Evolutionary conservation across 2,329 filamentous ascomycete genomes (phyloP).

Genomic region (Aspergillaceae sp.): DNA sequence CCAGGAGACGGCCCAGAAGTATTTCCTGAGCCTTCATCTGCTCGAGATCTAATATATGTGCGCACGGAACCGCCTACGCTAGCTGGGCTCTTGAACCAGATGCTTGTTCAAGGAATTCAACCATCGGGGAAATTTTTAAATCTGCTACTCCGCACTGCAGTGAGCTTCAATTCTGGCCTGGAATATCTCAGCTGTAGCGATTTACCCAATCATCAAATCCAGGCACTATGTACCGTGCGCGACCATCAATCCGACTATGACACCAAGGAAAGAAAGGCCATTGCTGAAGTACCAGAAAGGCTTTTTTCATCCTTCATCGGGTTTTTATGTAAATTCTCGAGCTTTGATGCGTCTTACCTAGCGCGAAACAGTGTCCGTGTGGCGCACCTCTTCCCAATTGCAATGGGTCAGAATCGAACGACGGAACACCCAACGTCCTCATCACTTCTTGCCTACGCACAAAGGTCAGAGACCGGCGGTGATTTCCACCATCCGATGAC

Average conservation of each 20-base stretch:
- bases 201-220: conserved; percentile 25
- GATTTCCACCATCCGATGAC: conserved; percentile 17
- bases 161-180: conserved; percentile 33
- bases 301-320: conserved; percentile 39
- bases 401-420: conserved; percentile 9
- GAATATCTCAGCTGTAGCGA: conserved; percentile 33
- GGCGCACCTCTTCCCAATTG: conserved; percentile 22
- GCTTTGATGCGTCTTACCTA: conserved; percentile 6
- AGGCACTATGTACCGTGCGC: conserved; percentile 20
- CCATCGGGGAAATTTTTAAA: conserved; percentile 39
- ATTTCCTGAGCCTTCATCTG: conserved; percentile 46
- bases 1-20: conserved; percentile 52
- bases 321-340: conserved; percentile 31
- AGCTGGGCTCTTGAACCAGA: conserved; percentile 44
- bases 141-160: conserved; percentile 41
- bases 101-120: conserved; percentile 38
- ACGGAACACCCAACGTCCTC: conserved; percentile 2
- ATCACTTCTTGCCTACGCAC: conserved; percentile 14
- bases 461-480: conserved; percentile 3
- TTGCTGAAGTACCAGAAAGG: conserved; percentile 24
- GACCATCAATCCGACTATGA: conserved; percentile 8
- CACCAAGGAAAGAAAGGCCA: conserved; percentile 7
- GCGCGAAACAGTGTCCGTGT: conserved; percentile 10
- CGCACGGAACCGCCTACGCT: conserved; percentile 45
- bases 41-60: conserved; percentile 51